Evolutionary conservation across 805 yeast species (phyloP), one percentile per base, ranked within the genome.

Genomic region (Nakazawaea siamensis): DNA sequence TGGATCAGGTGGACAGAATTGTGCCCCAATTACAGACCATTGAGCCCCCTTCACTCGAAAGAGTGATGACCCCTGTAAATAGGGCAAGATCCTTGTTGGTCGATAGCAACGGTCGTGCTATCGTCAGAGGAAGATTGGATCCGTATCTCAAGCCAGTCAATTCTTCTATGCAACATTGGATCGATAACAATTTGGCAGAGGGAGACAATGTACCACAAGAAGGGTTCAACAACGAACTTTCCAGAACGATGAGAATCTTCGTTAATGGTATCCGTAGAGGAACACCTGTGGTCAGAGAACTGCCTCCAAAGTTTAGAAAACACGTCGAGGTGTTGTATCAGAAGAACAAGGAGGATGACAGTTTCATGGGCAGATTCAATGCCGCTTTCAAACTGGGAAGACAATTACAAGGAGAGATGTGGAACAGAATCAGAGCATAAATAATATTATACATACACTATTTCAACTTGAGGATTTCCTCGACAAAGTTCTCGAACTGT

Each of bases 121-220:
- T 77, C 33, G 44, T 81, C 25, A 65, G 85, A 44, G 64, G 79
- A n/a, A 66, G 70, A 17, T 48, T 78, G 16, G 86, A 80, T 52
- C 79, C 83, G 4, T 24, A 78, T 10, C 59, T 81, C 31, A 64
- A 61, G 24, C 88, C 92, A 19, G 29, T 79, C 29, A 85, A 81
- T 57, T 56, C 64, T 24, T 57, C 64, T 23, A 52, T 81, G 34
- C 76, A 68, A 41, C 51, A 60, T 2, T 45, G 62, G 17, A 63
- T 73, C 19, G 52, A 59, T 26, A 55, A 54, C 24, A 60, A 65
- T 43, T 60, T 72, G 24, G 80, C 82, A 14, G 58, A 57, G n/a
- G 58, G 57, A 15, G 56, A 58, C 39, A 47, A 53, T 16, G 67
- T 71, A 4, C 47, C 66, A 10, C 52, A 60, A 10, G 68, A 68